A percentile compares a stretch with the other conserved stretches of the same genome.
phyloP scores from a whole-genome alignment of 305 asterid genomes.

The Rubia balearica region DNA sequence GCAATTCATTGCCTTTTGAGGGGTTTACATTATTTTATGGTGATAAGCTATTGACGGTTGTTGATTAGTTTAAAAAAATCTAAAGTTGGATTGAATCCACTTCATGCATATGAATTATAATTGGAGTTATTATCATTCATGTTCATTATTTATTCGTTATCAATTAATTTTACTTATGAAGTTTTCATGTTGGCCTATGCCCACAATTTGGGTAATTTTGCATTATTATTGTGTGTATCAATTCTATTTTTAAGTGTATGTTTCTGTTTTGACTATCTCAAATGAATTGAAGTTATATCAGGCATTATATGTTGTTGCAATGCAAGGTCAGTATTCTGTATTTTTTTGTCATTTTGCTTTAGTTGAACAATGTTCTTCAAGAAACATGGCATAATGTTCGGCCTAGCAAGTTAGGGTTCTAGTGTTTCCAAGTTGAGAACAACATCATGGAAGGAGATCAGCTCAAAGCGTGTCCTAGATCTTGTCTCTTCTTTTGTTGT shows the following conservation, averaged over 20 bases:
- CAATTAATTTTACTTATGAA: too few species aligned
- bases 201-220: too few species aligned
- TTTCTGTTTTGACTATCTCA: too few species aligned
- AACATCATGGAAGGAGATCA: slow-evolving; percentile 60
- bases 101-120: slow-evolving; percentile 63
- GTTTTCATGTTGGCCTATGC: too few species aligned
- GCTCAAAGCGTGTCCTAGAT: slow-evolving; percentile 51
- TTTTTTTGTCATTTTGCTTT: slow-evolving; percentile 9
- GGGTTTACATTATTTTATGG: too few species aligned
- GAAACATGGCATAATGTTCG: slow-evolving; percentile 11
- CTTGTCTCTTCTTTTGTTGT: slow-evolving; percentile 74
- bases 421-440: slow-evolving; percentile 65
- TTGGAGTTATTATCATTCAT: slow-evolving; percentile 59
- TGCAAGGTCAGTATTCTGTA: slow-evolving; percentile 46
- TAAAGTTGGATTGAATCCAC: slow-evolving; percentile 52
- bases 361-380: slow-evolving; percentile 7
- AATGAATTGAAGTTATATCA: slow-evolving; percentile 20
- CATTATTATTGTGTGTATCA: too few species aligned
- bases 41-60: too few species aligned
- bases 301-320: slow-evolving; percentile 52
- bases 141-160: neutral
- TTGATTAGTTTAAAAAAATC: too few species aligned
- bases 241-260: too few species aligned
- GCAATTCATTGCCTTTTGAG: too few species aligned
- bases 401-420: slow-evolving; percentile 46